phyloP scores from a whole-genome alignment of 2,329 filamentous ascomycete species.

The Didymella exigua region DNA sequence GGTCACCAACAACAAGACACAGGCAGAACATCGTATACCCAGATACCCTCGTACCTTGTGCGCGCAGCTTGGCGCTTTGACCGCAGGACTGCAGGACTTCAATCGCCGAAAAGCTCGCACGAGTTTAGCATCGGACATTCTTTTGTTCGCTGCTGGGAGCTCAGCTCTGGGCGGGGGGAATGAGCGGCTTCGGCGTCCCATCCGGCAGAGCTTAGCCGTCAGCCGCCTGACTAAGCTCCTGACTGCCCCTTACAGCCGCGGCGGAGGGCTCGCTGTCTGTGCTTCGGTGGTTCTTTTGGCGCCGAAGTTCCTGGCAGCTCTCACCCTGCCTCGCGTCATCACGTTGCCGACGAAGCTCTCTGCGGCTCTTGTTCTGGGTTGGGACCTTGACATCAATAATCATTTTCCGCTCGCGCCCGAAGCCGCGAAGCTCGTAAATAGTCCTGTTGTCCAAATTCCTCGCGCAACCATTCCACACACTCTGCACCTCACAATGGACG shows the following conservation, averaged over 20 bases:
- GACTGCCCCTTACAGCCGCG: constrained; percentile 11
- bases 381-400: constrained; percentile 13
- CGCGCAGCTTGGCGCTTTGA: background rate
- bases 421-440: constrained; percentile 5
- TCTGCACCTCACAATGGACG: constrained; percentile 34
- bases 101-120: background rate
- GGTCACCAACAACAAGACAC: background rate
- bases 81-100: background rate
- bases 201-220: constrained; percentile 6
- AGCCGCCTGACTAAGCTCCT: constrained; percentile 8
- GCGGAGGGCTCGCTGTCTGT: background rate
- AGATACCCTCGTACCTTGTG: background rate
- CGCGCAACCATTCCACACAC: background rate
- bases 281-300: constrained; percentile 14
- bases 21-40: background rate
- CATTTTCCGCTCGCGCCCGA: constrained; percentile 9
- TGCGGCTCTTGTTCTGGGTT: constrained; percentile 15
- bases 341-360: constrained; percentile 5
- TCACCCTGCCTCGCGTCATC: constrained; percentile 12
- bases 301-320: constrained; percentile 9
- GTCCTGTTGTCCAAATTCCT: constrained; percentile 5
- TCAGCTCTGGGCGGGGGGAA: background rate
- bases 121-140: constrained; percentile 1
- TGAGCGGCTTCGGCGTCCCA: constrained; percentile 1
- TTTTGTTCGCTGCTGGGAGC: background rate